These are phyloP conservation scores for Aspergillus persii DNA, from an alignment of 2,329 filamentous ascomycete genomes.

Conservation along the genomic window DNA sequence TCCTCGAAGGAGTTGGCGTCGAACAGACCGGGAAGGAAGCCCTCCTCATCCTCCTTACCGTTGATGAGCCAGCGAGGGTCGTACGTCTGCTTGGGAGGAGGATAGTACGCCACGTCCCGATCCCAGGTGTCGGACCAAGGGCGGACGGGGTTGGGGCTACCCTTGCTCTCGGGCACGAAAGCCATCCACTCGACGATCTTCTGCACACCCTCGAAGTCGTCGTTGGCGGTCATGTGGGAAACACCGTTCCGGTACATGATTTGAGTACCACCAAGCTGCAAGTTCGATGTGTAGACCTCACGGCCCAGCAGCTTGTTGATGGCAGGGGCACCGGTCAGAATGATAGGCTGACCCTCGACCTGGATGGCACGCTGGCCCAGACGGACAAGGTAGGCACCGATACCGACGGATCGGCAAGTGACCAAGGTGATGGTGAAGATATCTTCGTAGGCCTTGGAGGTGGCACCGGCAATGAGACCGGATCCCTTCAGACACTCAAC, in stretches of 20 bases:
- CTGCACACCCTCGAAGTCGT: constrained; percentile 96
- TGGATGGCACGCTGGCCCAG: constrained; percentile 98
- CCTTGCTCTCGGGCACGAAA: constrained; percentile 93
- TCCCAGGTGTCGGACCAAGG: constrained; percentile 86
- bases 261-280: constrained; percentile 99
- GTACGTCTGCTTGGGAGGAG: constrained; percentile 77
- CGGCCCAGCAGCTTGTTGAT: constrained; percentile 98
- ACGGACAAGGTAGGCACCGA: constrained; percentile 97
- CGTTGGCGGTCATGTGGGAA: constrained; percentile 95
- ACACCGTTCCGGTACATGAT: constrained; percentile 99
- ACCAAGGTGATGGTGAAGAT: constrained; percentile 98
- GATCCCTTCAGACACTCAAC: constrained; percentile 97
- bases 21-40: constrained; percentile 88
- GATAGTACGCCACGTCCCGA: constrained; percentile 80
- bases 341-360: constrained; percentile 98
- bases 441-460: constrained; percentile 94
- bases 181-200: constrained; percentile 99
- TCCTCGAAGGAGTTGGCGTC: constrained; percentile 97
- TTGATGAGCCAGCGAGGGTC: constrained; percentile 93
- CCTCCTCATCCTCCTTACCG: constrained; percentile 78
- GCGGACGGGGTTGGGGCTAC: constrained; percentile 86
- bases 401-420: constrained; percentile 97
- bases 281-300: constrained; percentile 97
- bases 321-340: constrained; percentile 92
- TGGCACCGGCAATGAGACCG: constrained; percentile 96